phyloP scores from a whole-genome alignment of 345 rosid species.

The Salix suchowensis region DNA sequence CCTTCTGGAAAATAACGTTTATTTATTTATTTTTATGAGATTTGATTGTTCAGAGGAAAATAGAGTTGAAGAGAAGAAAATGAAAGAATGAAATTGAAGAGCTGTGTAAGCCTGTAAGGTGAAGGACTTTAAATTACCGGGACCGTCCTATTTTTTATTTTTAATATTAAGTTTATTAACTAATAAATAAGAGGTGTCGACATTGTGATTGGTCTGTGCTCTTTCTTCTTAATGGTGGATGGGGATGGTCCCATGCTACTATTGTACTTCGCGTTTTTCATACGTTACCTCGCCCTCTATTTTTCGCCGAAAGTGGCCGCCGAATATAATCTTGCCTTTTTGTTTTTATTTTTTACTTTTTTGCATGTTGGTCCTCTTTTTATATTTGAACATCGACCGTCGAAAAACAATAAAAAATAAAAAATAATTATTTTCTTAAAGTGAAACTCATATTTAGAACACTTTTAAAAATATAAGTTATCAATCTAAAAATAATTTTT shows the following conservation, averaged over 20 bases:
- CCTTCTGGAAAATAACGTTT: background rate
- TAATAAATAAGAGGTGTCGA: background rate
- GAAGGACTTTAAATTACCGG: constrained; percentile 15
- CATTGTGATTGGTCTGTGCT: constrained; percentile 4
- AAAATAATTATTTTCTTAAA: too few species aligned
- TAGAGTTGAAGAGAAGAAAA: background rate
- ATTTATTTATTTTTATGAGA: background rate
- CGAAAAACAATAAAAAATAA: too few species aligned
- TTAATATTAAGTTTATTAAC: background rate
- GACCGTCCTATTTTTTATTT: background rate
- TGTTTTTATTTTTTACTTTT: background rate
- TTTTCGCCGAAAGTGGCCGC: constrained; percentile 41
- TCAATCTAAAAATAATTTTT: too few species aligned
- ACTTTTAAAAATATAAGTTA: too few species aligned
- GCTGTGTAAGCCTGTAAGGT: constrained; percentile 25
- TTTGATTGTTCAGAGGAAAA: background rate
- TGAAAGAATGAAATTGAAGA: background rate
- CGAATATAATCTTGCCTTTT: constrained; percentile 11
- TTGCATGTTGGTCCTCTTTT: background rate
- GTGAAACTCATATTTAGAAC: too few species aligned
- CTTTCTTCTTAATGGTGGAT: background rate
- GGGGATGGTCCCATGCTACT: constrained; percentile 7
- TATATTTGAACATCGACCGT: too few species aligned
- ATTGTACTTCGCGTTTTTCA: constrained; percentile 34
- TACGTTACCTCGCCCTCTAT: constrained; percentile 17